Percentiles rank a stretch among this genome's conserved stretches.
These are phyloP conservation scores for Corchorus olitorius DNA, from an alignment of 345 rosid species.

Conservation along the genomic window DNA sequence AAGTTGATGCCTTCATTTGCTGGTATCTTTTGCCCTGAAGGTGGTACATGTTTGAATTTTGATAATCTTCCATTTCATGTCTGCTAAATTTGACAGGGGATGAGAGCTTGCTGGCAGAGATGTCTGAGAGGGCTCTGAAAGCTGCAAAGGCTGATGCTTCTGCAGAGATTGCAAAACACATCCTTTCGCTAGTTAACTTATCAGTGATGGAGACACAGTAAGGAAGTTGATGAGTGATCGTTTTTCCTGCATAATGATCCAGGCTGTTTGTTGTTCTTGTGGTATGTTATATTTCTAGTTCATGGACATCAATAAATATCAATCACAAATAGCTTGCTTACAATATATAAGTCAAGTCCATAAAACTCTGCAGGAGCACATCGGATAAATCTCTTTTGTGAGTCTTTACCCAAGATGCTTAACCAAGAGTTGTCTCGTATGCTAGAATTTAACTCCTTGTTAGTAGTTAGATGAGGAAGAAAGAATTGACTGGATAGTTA, in stretches of 20 bases:
- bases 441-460: neutral
- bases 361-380: neutral
- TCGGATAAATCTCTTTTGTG: neutral
- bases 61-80: neutral
- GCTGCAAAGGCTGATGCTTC: slow-evolving; percentile 78
- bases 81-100: slow-evolving; percentile 46
- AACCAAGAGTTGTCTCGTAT: neutral
- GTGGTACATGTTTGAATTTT: neutral
- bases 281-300: neutral
- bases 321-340: neutral
- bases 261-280: neutral
- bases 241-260: neutral
- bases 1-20: neutral
- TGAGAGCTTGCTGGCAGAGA: slow-evolving; percentile 54
- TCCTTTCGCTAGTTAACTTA: slow-evolving; percentile 49
- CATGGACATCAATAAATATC: neutral
- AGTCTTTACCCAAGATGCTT: neutral
- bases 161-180: slow-evolving; percentile 54
- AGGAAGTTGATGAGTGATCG: neutral
- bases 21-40: neutral
- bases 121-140: slow-evolving; percentile 68
- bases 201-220: slow-evolving; percentile 19
- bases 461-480: neutral
- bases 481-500: neutral
- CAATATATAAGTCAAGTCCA: neutral